These are phyloP conservation scores for Tarenaya hassleriana DNA, from an alignment of 345 rosid species.

Conservation along the genomic window DNA sequence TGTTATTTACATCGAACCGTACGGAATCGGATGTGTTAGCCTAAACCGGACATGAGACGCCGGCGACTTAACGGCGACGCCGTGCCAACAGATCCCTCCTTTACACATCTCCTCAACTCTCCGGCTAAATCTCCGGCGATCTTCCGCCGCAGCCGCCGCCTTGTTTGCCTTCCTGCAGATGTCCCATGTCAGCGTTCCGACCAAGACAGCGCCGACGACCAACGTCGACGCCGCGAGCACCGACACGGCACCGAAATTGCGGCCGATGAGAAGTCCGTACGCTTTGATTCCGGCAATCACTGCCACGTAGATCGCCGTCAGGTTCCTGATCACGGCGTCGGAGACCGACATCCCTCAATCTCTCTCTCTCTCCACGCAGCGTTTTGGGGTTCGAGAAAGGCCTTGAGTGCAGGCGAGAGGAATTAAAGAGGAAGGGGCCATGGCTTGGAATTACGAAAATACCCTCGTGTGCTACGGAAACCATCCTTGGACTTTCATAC, in stretches of 20 bases:
- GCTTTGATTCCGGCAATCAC: constrained; percentile 56
- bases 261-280: constrained; percentile 42
- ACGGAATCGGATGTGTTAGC: constrained; percentile 41
- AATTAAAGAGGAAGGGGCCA: too few species aligned
- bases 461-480: too few species aligned
- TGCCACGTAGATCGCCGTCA: constrained; percentile 60
- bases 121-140: too few species aligned
- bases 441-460: too few species aligned
- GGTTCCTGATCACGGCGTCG: constrained; percentile 57
- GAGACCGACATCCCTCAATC: constrained; percentile 47
- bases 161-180: constrained; percentile 52
- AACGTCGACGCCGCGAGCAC: constrained; percentile 45
- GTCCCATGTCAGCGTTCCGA: constrained; percentile 70
- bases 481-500: too few species aligned
- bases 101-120: constrained; percentile 21
- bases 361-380: too few species aligned
- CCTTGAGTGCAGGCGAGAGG: too few species aligned
- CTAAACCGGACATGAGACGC: constrained; percentile 72
- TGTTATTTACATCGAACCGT: not conserved
- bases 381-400: too few species aligned
- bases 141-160: not conserved
- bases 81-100: constrained; percentile 87
- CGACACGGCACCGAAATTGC: constrained; percentile 47
- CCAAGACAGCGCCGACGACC: constrained; percentile 43
- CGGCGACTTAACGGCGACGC: constrained; percentile 68